Base-by-base conservation (phyloP, 139 green algal species). In the Coelastrella sp. region DNA sequence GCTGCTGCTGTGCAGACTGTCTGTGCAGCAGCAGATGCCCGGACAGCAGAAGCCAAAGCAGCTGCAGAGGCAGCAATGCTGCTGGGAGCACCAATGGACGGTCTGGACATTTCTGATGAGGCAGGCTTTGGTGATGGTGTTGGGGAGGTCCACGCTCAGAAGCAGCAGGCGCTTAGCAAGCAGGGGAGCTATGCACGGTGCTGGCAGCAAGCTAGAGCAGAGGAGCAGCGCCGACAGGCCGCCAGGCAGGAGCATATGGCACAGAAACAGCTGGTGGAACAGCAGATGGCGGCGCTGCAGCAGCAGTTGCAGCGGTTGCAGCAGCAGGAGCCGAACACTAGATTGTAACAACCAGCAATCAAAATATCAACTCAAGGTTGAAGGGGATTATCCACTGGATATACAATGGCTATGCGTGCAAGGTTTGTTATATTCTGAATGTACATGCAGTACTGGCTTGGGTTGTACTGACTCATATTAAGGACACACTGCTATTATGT, bases 241-340 rank as follows among this genome's bases (percentile, higher is more conserved):
- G 78, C 15, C 56, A 60, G 27, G 4, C 78, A 35, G 19, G 56
- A 68, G 19, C 78, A 68, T 27, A n/a, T 68, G 78, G 49, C 27
- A 61, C 78, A 70, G 56, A 60, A 84, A 49, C 56, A 56, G 56
- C 78, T 68, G 78, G 22, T 68, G 10, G 56, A 84, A 49, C 78
- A 84, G 78, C 78, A 84, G 59, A 60, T 68, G 78, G 56, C 58
- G 19, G 14, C 27, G 78, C 78, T 84, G 12, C 78, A 84, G 78
- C 78, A 84, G 56, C 78, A 84, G 56, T 61, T 84, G 7, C 78
- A 84, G 78, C 78, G 66, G 78, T 61, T 68, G 56, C 78, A 84
- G 78, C 78, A 84, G 56, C 78, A 84, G 56, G 49, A 84, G 56
- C 25, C 63, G 27, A 49, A 49, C 35, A 49, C 35, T 49, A 3